phyloP scores from a whole-genome alignment of 257 asterid genomes.

The Nyctanthes arbortristis region DNA sequence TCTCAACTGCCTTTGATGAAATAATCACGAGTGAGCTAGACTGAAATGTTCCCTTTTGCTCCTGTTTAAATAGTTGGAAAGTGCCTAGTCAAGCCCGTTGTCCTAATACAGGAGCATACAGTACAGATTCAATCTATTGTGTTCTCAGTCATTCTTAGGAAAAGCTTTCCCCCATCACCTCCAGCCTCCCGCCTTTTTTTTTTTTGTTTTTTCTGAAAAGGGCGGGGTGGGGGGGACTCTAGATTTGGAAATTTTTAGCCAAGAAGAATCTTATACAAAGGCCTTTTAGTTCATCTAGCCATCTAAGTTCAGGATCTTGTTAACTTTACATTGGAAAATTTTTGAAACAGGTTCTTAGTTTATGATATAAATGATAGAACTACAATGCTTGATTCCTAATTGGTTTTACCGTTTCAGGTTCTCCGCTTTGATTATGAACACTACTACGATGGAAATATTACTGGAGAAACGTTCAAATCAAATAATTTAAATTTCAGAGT shows the following conservation, averaged over 20 bases:
- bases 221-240: constrained; percentile 6
- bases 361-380: constrained; percentile 11
- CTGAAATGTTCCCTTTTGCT: neutral
- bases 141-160: neutral
- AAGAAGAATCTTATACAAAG: neutral
- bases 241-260: neutral
- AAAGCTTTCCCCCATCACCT: neutral
- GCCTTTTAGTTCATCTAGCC: neutral
- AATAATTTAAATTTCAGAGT: constrained; percentile 51
- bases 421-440: constrained; percentile 69
- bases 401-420: constrained; percentile 54
- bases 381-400: constrained; percentile 12
- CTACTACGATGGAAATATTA: constrained; percentile 55
- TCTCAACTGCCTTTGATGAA: neutral
- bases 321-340: neutral
- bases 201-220: too few relatives aligned
- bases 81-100: neutral
- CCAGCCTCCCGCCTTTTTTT: too few relatives aligned
- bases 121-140: neutral
- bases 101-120: neutral
- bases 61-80: neutral
- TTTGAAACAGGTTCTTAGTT: neutral
- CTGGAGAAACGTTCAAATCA: constrained; percentile 34
- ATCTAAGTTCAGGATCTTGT: neutral
- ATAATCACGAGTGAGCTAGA: neutral